Conservation (phyloP, 2,329 filamentous ascomycete species). For the Hymenoscyphus infarciens region DNA sequence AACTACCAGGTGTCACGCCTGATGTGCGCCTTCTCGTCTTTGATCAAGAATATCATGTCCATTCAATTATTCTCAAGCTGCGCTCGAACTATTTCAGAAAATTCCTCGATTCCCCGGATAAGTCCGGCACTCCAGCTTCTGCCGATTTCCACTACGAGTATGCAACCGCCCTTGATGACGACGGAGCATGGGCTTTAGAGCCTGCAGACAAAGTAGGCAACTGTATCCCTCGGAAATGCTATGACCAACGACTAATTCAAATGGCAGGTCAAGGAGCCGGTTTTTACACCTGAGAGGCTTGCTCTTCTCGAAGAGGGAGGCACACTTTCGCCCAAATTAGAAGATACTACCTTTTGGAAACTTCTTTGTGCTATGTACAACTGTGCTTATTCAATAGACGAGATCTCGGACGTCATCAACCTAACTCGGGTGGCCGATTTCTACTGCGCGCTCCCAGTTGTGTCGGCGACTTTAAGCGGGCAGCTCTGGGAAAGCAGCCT, state of each 20-base stretch:
- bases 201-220: background rate
- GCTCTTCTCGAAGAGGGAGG: background rate
- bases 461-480: background rate
- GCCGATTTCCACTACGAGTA: background rate
- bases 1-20: background rate
- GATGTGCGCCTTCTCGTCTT: background rate
- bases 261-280: background rate
- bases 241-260: background rate
- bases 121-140: background rate
- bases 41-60: background rate
- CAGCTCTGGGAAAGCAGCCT: background rate
- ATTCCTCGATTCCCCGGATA: background rate
- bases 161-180: background rate
- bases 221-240: background rate
- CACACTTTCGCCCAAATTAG: background rate
- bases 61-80: background rate
- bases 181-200: background rate
- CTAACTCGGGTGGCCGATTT: background rate
- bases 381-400: background rate
- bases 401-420: background rate
- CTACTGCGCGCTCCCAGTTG: background rate
- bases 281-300: background rate
- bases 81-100: background rate
- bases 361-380: conserved; percentile 1
- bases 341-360: background rate